Percentiles rank a stretch among this genome's conserved stretches.
Conservation (phyloP, 2,329 filamentous ascomycete species). For the Paraconiothyrium sp. region DNA sequence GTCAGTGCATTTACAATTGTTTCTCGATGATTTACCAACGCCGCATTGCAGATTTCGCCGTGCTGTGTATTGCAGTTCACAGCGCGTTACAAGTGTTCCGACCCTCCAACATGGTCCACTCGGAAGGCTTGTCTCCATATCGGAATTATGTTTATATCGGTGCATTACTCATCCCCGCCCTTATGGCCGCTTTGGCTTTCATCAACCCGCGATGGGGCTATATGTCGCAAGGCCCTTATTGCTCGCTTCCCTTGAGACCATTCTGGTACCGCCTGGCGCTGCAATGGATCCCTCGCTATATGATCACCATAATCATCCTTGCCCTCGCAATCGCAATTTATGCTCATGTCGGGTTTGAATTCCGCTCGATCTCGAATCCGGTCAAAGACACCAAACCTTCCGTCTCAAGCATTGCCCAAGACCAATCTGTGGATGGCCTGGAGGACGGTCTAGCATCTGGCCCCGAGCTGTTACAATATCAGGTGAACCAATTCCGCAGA, state of each 20-base stretch:
- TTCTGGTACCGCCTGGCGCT: conserved; percentile 75
- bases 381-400: conserved; percentile 28
- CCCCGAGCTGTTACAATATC: conserved; percentile 14
- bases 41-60: conserved; percentile 65
- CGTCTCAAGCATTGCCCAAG: conserved; percentile 15
- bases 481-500: conserved; percentile 19
- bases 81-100: conserved; percentile 76
- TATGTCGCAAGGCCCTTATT: conserved; percentile 71
- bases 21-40: conserved; percentile 13
- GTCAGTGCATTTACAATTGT: conserved; percentile 46
- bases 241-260: conserved; percentile 72
- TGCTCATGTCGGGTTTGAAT: conserved; percentile 65
- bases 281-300: conserved; percentile 77
- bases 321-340: conserved; percentile 75
- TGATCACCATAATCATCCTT: conserved; percentile 72
- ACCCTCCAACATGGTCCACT: conserved; percentile 56
- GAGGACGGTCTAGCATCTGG: conserved; percentile 10
- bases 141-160: conserved; percentile 67
- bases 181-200: conserved; percentile 72
- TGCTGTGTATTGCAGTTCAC: conserved; percentile 78
- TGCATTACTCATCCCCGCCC: conserved; percentile 67
- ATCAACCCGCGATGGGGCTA: conserved; percentile 65
- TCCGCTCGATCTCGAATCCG: conserved; percentile 48
- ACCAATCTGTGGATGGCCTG: conserved; percentile 15
- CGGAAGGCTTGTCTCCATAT: conserved; percentile 74